These are phyloP conservation scores for Trichoderma koningiopsis DNA, from an alignment of 2,329 filamentous ascomycete species.

Conservation along the genomic window DNA sequence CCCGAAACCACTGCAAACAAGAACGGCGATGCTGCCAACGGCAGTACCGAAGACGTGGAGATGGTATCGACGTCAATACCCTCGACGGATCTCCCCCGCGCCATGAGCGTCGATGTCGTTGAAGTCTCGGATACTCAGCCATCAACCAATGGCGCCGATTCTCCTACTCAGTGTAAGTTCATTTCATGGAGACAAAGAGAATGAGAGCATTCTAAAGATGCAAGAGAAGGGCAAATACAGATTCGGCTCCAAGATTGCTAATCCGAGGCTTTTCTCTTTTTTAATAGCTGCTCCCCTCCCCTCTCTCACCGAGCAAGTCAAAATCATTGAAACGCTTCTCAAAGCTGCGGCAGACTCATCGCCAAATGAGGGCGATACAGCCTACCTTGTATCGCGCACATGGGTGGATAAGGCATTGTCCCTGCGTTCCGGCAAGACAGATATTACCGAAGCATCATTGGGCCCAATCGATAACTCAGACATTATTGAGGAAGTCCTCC, in stretches of 20 bases:
- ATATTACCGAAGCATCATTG: conserved; percentile 61
- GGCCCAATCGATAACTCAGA: conserved; percentile 88
- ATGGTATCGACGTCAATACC: conserved; percentile 19
- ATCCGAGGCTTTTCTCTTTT: conserved; percentile 25
- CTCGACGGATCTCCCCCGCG: conserved; percentile 37
- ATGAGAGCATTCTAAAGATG: neutral
- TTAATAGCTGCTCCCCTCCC: conserved; percentile 34
- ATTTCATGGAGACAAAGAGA: neutral
- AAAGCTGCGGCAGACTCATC: conserved; percentile 54
- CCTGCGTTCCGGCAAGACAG: conserved; percentile 62
- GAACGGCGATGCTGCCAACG: conserved; percentile 40
- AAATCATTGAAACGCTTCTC: conserved; percentile 66
- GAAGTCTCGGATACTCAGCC: conserved; percentile 34
- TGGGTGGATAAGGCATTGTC: conserved; percentile 78
- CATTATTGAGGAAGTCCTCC: conserved; percentile 66
- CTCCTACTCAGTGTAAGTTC: conserved; percentile 36
- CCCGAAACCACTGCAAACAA: conserved; percentile 46
- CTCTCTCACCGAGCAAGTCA: conserved; percentile 64
- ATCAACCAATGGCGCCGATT: conserved; percentile 26
- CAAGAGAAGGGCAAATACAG: neutral
- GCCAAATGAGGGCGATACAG: conserved; percentile 70
- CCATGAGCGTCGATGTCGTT: conserved; percentile 47
- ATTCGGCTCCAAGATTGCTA: neutral
- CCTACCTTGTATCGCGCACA: conserved; percentile 74
- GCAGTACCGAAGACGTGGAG: conserved; percentile 13